These are phyloP conservation scores for Hippophae tibetana DNA, from an alignment of 306 rosid genomes.

Conservation along the genomic window DNA sequence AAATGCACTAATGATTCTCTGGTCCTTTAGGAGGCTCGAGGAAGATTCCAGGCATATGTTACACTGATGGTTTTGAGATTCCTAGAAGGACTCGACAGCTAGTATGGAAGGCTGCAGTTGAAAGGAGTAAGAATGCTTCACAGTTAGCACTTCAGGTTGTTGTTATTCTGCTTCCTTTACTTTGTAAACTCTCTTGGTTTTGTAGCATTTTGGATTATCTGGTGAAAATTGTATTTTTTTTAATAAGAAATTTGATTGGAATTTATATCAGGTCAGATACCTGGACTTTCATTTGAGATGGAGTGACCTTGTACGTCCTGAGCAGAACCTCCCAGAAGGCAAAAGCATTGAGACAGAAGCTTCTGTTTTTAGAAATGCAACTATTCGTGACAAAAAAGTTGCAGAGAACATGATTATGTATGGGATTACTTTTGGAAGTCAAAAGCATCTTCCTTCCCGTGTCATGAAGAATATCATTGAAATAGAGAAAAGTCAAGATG, in stretches of 20 bases:
- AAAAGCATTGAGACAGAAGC: conserved; percentile 86
- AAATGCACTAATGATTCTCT: conserved; percentile 17
- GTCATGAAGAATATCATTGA: conserved; percentile 74
- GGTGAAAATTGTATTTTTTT: conserved; percentile 12
- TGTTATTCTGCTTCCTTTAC: not conserved
- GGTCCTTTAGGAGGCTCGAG: conserved; percentile 54
- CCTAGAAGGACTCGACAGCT: conserved; percentile 79
- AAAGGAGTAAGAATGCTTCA: conserved; percentile 73
- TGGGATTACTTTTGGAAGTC: conserved; percentile 74
- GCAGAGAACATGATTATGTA: conserved; percentile 46
- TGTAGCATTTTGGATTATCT: conserved; percentile 18
- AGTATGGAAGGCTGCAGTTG: conserved; percentile 89
- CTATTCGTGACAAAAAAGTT: conserved; percentile 50
- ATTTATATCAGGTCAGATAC: conserved; percentile 73
- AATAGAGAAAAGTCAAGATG: conserved; percentile 47
- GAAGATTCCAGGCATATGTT: conserved; percentile 58
- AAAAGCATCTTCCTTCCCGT: conserved; percentile 92
- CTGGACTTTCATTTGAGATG: conserved; percentile 79
- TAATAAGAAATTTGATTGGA: conserved; percentile 17
- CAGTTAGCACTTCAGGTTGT: conserved; percentile 91
- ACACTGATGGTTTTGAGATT: conserved; percentile 70
- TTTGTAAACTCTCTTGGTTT: conserved; percentile 7
- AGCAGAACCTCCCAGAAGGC: conserved; percentile 64
- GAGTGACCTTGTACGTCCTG: conserved; percentile 91
- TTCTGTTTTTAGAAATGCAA: conserved; percentile 86